Evolutionary conservation across 169 alveolate genomes (phyloP).

Genomic region (Plasmodium vivax): DNA sequence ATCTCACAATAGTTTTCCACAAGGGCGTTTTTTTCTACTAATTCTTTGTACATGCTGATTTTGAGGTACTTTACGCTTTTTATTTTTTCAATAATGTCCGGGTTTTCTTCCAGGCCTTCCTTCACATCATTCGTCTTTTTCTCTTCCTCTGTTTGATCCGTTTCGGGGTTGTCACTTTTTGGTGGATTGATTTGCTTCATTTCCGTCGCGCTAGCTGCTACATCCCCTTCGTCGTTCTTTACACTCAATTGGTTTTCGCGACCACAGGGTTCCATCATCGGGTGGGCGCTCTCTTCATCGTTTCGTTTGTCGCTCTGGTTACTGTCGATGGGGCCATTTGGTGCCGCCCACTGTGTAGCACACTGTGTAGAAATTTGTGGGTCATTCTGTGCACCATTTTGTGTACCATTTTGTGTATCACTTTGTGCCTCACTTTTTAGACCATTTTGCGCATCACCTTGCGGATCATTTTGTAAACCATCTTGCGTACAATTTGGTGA

Average conservation of each 20-base stretch:
- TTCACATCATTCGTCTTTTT: neutral
- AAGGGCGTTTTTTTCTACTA: constrained; percentile 14
- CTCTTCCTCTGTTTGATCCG: neutral
- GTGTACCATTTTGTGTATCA: neutral
- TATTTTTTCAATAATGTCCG: neutral
- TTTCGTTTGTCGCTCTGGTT: neutral
- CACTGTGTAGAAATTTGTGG: neutral
- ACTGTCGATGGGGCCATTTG: neutral
- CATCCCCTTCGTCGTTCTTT: neutral
- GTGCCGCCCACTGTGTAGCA: neutral
- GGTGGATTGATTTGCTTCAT: neutral
- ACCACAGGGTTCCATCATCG: neutral
- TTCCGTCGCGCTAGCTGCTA: neutral
- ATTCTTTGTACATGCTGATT: constrained; percentile 25
- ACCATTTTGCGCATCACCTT: neutral
- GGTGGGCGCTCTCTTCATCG: neutral
- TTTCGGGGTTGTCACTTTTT: neutral
- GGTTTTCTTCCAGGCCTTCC: neutral
- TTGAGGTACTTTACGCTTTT: constrained; percentile 21
- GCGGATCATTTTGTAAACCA: neutral
- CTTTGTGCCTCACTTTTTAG: neutral
- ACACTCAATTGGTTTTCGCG: neutral
- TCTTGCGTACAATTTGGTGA: neutral
- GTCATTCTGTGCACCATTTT: neutral
- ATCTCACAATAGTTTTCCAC: constrained; percentile 38